Base-by-base conservation (phyloP, 805 yeast species). In the Metschnikowia baotianmanensis region DNA sequence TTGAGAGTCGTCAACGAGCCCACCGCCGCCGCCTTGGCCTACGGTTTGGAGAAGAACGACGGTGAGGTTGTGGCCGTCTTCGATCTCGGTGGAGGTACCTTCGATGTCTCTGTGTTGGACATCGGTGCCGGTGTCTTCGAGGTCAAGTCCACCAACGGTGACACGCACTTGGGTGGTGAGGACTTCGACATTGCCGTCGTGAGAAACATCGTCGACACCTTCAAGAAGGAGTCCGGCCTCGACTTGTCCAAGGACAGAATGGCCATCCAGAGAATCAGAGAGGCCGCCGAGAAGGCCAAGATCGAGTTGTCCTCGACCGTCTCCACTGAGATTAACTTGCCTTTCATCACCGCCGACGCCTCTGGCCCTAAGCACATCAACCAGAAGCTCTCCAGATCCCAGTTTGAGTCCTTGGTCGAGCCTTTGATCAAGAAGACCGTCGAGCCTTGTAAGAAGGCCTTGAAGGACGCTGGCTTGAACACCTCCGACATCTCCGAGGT, bases 71-170 rank as follows among this genome's bases (percentile, higher is more conserved):
- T 89, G 57, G 97, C 97, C 48, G 97, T 89, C 53, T 89, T 90
- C 74, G 97, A 89, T 73, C 78, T 89, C 62, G 97, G 97, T 82
- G 97, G 97, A 70, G 97, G 97, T 82, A 89, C 97, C 60, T 89
- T 89, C 67, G 97, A 89, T 84, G 84, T 89, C 71, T 89, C 97
- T 57, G 86, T 89, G 65, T 78, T 89, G 63, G 97, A 90, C 77
- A 90, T 89, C 59, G 96, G 90, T 73, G 88, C 89, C 64, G 97
- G 97, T 78, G 97, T 89, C 54, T 89, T 89, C 60, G 97, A 89
- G 78, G 97, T 89, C 67, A 89, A 89, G 76, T 87, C 96, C 49
- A 89, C 97, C 63, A 90, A 90, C 72, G 97, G 95, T 82, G 93
- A 86, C 72, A 86, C 95, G 54, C 95, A 86, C 72, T 74, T 86